These are phyloP conservation scores for Testicularia cyperi DNA, from an alignment of 1,284 basidiomycete genomes.

Conservation along the genomic window DNA sequence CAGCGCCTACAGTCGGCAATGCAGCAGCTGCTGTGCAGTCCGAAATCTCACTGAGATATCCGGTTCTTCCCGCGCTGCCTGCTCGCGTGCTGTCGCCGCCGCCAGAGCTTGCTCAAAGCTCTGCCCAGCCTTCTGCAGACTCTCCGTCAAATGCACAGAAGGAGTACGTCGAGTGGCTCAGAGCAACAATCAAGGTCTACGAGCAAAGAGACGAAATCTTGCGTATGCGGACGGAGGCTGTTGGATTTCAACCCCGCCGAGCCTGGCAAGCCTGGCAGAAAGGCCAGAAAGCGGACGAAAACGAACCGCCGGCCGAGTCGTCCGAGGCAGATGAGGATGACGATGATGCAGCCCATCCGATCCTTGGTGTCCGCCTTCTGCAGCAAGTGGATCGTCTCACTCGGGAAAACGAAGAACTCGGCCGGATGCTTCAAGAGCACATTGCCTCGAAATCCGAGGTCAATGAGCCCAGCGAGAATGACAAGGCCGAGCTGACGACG, in stretches of 20 bases:
- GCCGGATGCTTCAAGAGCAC: conserved; percentile 8
- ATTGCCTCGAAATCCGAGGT: background rate
- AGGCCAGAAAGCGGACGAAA: no score
- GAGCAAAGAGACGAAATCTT: conserved; percentile 27
- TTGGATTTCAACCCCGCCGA: conserved; percentile 32
- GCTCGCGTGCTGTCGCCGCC: conserved; percentile 7
- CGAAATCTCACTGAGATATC: conserved; percentile 26
- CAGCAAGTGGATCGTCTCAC: conserved; percentile 31
- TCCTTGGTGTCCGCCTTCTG: conserved; percentile 38
- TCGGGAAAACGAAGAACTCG: conserved; percentile 38
- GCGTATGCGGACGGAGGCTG: conserved; percentile 36
- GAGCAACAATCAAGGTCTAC: conserved; percentile 9
- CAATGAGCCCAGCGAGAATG: no score
- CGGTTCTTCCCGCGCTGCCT: conserved; percentile 11
- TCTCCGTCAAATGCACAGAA: background rate
- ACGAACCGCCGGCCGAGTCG: background rate
- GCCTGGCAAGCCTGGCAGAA: conserved; percentile 29
- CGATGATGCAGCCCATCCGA: conserved; percentile 7
- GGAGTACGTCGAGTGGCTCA: conserved; percentile 9
- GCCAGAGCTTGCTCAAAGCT: background rate
- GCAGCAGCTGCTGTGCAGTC: conserved; percentile 1
- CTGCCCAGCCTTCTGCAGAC: background rate
- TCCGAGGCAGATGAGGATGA: background rate
- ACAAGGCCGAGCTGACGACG: conserved; percentile 1
- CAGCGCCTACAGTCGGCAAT: background rate